phyloP scores from a whole-genome alignment of 1,284 basidiomycete species.

The Puccinia hordei region DNA sequence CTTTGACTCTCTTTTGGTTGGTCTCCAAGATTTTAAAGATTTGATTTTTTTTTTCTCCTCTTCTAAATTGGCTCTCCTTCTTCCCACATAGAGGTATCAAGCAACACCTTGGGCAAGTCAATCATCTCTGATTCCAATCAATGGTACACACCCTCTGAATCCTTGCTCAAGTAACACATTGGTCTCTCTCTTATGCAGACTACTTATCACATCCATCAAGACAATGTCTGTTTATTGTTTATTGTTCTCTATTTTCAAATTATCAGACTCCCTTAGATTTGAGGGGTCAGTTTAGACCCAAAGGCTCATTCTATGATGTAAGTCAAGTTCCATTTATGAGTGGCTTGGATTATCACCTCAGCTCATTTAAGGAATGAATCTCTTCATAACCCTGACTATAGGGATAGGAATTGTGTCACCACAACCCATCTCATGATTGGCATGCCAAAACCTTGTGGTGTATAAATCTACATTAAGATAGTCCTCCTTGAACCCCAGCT shows the following conservation, averaged over 20 bases:
- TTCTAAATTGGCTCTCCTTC: too few species aligned
- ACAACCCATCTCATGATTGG: too few species aligned
- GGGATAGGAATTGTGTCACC: too few species aligned
- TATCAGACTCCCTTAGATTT: slow-evolving; percentile 74
- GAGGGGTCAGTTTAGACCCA: slow-evolving; percentile 92
- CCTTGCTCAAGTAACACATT: slow-evolving; percentile 76
- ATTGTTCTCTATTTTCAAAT: neutral
- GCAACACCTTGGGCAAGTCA: slow-evolving; percentile 76
- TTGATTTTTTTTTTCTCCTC: neutral
- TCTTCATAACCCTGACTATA: too few species aligned
- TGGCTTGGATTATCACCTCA: neutral
- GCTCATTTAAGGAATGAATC: neutral
- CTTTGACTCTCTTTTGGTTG: neutral
- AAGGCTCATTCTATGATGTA: slow-evolving; percentile 81
- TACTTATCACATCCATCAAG: neutral
- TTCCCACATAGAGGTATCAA: slow-evolving; percentile 74
- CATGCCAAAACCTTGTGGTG: too few species aligned
- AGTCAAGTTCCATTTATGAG: neutral
- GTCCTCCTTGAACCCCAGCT: too few species aligned
- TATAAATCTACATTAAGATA: too few species aligned
- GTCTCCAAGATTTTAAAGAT: neutral
- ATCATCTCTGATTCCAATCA: slow-evolving; percentile 84
- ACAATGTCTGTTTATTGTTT: neutral
- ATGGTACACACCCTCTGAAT: slow-evolving; percentile 85
- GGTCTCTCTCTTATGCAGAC: slow-evolving; percentile 55